These are phyloP conservation scores for Suillus tomentosus DNA, from an alignment of 768 basidiomycete species.

Conservation along the genomic window DNA sequence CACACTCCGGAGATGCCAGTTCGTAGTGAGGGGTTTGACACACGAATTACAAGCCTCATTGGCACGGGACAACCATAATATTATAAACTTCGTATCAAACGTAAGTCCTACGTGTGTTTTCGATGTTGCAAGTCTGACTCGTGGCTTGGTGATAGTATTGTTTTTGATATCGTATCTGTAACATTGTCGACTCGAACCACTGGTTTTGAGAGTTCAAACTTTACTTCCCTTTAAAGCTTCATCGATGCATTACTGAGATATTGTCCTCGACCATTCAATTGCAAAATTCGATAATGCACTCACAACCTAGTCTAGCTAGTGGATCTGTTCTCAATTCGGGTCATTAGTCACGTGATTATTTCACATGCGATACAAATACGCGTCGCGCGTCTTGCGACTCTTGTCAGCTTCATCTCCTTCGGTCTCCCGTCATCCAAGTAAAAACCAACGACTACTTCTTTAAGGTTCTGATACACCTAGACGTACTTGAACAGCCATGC, in stretches of 20 bases:
- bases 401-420: conserved; percentile 1
- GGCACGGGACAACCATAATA: conserved; percentile 39
- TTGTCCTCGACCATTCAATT: neutral
- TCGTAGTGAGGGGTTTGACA: conserved; percentile 86
- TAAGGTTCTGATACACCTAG: neutral
- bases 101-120: neutral
- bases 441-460: conserved; percentile 8
- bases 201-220: neutral
- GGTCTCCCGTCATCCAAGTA: neutral
- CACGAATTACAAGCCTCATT: conserved; percentile 61
- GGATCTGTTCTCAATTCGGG: neutral
- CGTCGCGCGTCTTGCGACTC: conserved; percentile 21
- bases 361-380: conserved; percentile 17
- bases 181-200: neutral
- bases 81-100: neutral
- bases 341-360: conserved; percentile 24
- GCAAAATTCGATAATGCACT: neutral
- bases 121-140: neutral
- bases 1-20: conserved; percentile 99
- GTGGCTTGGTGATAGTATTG: neutral
- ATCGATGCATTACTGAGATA: conserved; percentile 14
- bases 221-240: conserved; percentile 14
- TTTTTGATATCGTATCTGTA: conserved; percentile 12
- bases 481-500: conserved; percentile 19
- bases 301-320: neutral